A percentile compares a stretch with the other conserved stretches of the same genome.
phyloP scores from a whole-genome alignment of 257 asterid species.

The Fraxinus pennsylvanica region DNA sequence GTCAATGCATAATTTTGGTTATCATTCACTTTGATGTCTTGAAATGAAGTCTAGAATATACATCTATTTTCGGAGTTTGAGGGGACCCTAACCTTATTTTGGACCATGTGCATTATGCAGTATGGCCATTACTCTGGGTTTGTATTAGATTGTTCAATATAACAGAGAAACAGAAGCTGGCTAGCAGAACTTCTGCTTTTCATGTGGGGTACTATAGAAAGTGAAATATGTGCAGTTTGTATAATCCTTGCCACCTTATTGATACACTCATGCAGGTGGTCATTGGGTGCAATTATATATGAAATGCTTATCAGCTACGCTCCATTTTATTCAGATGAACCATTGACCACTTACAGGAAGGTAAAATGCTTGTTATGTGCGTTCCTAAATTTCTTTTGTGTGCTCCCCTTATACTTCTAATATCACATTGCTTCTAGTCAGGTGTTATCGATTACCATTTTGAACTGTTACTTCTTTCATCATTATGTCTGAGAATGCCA shows the following conservation, averaged over 20 bases:
- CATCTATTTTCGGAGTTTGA: not conserved
- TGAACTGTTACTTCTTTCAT: not conserved
- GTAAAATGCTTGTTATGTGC: conserved; percentile 28
- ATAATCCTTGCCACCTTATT: conserved; percentile 17
- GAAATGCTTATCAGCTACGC: conserved; percentile 75
- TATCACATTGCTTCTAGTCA: not conserved
- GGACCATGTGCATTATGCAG: not conserved
- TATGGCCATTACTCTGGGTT: conserved; percentile 10
- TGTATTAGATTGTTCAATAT: not conserved
- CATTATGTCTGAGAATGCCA: conserved; percentile 2
- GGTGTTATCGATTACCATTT: not conserved
- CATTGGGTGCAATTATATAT: conserved; percentile 67
- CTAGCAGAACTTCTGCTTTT: not conserved
- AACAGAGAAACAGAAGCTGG: not conserved
- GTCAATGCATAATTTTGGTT: too few relatives aligned
- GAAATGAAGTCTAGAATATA: not conserved
- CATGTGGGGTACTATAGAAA: conserved; percentile 11
- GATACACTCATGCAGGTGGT: conserved; percentile 56
- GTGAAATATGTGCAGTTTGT: conserved; percentile 4
- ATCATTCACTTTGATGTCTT: too few relatives aligned
- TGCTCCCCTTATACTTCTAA: conserved; percentile 8
- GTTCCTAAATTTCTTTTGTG: conserved; percentile 14
- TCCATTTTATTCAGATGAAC: conserved; percentile 66
- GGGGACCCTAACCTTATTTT: conserved; percentile 4
- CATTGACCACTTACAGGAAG: conserved; percentile 68